Evolutionary conservation across 2,329 filamentous ascomycete genomes (phyloP), one percentile per base, ranked within the genome.

Genomic region (Hypoxylon sp.): DNA sequence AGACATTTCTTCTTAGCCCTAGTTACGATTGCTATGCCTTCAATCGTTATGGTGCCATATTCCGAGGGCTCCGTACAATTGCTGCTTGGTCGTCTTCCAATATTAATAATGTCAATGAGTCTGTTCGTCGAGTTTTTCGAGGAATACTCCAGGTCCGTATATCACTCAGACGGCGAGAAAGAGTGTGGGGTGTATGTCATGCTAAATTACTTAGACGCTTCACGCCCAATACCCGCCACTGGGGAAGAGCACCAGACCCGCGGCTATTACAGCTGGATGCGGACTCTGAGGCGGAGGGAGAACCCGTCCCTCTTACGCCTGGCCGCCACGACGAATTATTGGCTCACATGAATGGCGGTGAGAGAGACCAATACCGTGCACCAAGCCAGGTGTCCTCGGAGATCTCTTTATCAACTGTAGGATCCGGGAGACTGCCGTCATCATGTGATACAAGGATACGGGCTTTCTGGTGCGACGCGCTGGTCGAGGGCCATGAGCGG

Each of bases 371-470:
- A 35, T 70, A 64, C 22, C 56, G 44, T 42, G 56, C 54, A 27
- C 64, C 62, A n/a, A 76, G 74, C 37, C 70, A 73, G 27, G 65
- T 63, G 8, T 64, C 69, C 11, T 75, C 74, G 2, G 74, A 75
- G 4, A 74, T 76, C n/a, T 74, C 73, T 5, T 25, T 76, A 6
- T 64, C 73, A 40, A 68, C 62, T 17, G 33, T 40, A 37, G 54
- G 31, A 33, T 58, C 51, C 6, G 73, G 74, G 56, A 72, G 66
- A 27, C 30, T 73, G 6, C 75, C 75, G 2, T 72, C 72, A 11
- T 75, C 72, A 10, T 73, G 66, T 61, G 74, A 71, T 33, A 69
- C 64, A 1, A 56, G 63, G 37, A 64, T 50, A 31, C 69, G 64
- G 31, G 27, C n/a, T 22, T 72, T 72, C 58, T 72, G 66, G 66